Evolutionary conservation across 2,329 filamentous ascomycete species (phyloP).

Genomic region (Cladophialophora carrionii): DNA sequence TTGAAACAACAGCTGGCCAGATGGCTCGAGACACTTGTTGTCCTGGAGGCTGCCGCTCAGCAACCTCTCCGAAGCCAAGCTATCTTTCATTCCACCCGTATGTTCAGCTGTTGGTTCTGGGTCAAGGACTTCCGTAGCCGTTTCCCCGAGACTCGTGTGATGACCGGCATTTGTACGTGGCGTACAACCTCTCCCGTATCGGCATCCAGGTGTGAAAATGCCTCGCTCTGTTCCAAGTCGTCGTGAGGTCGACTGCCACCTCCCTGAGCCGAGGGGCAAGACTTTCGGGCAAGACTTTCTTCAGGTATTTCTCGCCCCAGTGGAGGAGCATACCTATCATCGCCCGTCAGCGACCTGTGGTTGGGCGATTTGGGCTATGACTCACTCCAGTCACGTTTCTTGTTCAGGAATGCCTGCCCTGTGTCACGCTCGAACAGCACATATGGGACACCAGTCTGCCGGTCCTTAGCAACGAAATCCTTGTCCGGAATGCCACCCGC

Average conservation of each 20-base stretch:
- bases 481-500: not conserved
- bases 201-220: constrained; percentile 15
- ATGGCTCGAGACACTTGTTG: not conserved
- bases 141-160: constrained; percentile 12
- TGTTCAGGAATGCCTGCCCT: constrained; percentile 5
- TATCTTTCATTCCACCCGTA: not conserved
- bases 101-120: constrained; percentile 14
- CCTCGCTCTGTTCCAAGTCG: constrained; percentile 2
- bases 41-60: not conserved
- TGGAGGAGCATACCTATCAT: constrained; percentile 15
- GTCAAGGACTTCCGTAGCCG: constrained; percentile 14
- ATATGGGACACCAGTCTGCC: constrained; percentile 10
- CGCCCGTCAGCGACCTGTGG: not conserved
- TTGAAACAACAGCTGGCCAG: constrained; percentile 16
- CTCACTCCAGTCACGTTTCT: constrained; percentile 17
- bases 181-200: constrained; percentile 17
- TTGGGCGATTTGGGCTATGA: not conserved
- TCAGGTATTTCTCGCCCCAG: constrained; percentile 16
- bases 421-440: constrained; percentile 12
- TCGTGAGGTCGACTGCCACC: constrained; percentile 14
- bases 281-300: constrained; percentile 7
- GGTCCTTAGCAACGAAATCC: not conserved
- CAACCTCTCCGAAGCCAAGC: not conserved
- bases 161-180: constrained; percentile 4
- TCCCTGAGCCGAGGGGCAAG: constrained; percentile 5